Percentiles rank a stretch among this genome's conserved stretches.
These are phyloP conservation scores for Fusarium sp. DNA, from an alignment of 2,329 filamentous ascomycete genomes.

Conservation along the genomic window DNA sequence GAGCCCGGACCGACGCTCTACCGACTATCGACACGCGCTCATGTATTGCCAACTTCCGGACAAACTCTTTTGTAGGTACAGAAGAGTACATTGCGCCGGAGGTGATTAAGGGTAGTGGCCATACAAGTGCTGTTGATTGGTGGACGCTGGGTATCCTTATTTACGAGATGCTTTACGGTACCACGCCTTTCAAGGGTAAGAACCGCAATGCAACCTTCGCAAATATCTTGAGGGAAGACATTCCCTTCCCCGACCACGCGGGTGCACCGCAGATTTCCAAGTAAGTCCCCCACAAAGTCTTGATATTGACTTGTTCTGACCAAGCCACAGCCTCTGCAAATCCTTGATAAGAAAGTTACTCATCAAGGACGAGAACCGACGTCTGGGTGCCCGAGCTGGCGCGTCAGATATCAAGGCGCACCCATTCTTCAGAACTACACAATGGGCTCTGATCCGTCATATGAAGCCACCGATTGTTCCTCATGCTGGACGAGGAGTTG, in stretches of 20 bases:
- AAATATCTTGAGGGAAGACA: slow-evolving; percentile 95
- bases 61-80: slow-evolving; percentile 98
- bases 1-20: slow-evolving; percentile 86
- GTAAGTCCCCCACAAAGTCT: slow-evolving; percentile 68
- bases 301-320: background rate
- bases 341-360: slow-evolving; percentile 95
- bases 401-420: slow-evolving; percentile 97
- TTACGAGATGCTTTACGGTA: slow-evolving; percentile 99
- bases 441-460: slow-evolving; percentile 97
- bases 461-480: slow-evolving; percentile 98
- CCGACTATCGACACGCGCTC: slow-evolving; percentile 99
- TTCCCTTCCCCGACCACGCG: slow-evolving; percentile 92
- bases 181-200: slow-evolving; percentile 99
- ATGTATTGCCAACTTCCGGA: slow-evolving; percentile 97
- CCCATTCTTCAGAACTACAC: slow-evolving; percentile 94
- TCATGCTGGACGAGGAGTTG: slow-evolving; percentile 88
- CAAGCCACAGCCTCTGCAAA: slow-evolving; percentile 84
- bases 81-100: slow-evolving; percentile 99
- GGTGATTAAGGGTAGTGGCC: slow-evolving; percentile 98
- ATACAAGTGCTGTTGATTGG: slow-evolving; percentile 99
- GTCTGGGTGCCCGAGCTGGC: slow-evolving; percentile 92
- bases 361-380: slow-evolving; percentile 97
- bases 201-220: slow-evolving; percentile 98
- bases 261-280: slow-evolving; percentile 90
- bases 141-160: slow-evolving; percentile 98